Evolutionary conservation across 2,329 filamentous ascomycete species (phyloP).

Genomic region (Verticillium dahliae): DNA sequence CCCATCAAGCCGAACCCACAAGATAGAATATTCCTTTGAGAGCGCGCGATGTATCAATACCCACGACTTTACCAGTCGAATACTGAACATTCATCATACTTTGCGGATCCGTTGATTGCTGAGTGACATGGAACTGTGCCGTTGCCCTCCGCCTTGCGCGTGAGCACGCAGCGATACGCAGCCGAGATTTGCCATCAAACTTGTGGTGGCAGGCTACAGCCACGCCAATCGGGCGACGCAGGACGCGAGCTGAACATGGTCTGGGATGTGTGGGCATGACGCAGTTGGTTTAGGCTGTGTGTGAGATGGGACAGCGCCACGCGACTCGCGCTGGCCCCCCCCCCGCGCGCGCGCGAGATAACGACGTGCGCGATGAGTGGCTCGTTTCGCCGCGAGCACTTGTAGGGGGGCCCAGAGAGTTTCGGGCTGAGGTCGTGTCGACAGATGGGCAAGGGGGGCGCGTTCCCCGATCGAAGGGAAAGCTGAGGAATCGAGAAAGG

Average conservation of each 20-base stretch:
- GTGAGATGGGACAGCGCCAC: background rate
- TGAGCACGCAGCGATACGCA: background rate
- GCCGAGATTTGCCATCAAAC: background rate
- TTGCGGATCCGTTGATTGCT: background rate
- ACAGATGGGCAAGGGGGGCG: background rate
- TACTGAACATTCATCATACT: background rate
- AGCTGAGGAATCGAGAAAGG: background rate
- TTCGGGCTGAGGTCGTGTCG: background rate
- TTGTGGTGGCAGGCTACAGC: background rate
- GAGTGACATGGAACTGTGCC: background rate
- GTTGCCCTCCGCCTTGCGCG: background rate
- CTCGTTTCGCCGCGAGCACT: background rate
- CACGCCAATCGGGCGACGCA: background rate
- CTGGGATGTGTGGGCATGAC: background rate
- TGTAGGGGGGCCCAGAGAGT: background rate
- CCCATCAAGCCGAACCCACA: background rate
- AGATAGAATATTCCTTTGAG: background rate
- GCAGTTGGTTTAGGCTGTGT: background rate
- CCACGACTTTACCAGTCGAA: background rate
- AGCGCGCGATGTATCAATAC: background rate
- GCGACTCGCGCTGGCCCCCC: background rate
- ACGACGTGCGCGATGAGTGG: background rate
- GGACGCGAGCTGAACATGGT: background rate
- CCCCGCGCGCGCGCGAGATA: background rate
- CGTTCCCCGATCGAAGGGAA: background rate